Conservation (phyloP, 176 grass and related monocot species). For the Carex pumila region DNA sequence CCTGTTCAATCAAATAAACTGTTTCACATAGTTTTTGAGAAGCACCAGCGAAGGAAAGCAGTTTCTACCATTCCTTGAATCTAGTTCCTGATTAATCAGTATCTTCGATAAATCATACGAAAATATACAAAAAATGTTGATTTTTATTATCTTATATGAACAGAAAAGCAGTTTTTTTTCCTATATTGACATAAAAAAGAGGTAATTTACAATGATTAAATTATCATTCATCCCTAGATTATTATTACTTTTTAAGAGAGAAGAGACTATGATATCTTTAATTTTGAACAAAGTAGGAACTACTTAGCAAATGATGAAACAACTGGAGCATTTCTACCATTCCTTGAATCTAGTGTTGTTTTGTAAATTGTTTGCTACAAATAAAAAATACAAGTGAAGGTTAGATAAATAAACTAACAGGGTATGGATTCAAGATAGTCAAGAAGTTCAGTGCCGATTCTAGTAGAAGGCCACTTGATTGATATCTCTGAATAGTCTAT, state of each 20-base stretch:
- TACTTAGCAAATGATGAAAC: neutral
- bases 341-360: neutral
- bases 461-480: conserved; percentile 80
- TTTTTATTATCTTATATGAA: neutral
- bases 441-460: conserved; percentile 59
- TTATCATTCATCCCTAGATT: neutral
- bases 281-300: neutral
- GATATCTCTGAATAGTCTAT: conserved; percentile 76
- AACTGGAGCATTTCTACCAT: neutral
- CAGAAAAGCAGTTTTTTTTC: neutral
- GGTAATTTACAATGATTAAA: neutral
- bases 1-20: no score
- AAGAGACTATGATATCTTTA: neutral
- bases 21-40: no score
- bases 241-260: neutral
- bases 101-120: neutral
- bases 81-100: neutral
- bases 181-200: neutral
- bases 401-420: conserved; percentile 22
- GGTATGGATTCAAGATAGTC: conserved; percentile 80
- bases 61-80: no score
- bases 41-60: no score
- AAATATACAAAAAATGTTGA: neutral
- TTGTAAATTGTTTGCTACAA: neutral
- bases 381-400: neutral